Base-by-base conservation (phyloP, 2,329 filamentous ascomycete species). In the Colletotrichum lindemuthianum region DNA sequence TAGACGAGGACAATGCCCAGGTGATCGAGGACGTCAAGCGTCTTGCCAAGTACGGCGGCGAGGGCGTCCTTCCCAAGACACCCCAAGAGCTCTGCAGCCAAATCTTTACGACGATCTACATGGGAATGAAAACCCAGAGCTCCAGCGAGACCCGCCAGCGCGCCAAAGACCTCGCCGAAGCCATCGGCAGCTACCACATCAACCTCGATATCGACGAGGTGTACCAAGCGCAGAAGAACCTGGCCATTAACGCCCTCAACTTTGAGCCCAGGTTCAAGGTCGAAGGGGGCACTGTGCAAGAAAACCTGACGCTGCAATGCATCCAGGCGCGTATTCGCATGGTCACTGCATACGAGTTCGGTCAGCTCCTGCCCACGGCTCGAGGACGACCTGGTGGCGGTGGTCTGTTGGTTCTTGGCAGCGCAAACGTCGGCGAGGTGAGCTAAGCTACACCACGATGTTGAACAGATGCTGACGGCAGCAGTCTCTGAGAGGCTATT, bases 201-300 rank as follows among this genome's bases (percentile, higher is more conserved):
- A 86, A 94, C 71, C 79, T 93, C 48, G 87, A 93, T 70, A 93
- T 95, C 60, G 92, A 95, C 72, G 82, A 83, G 2, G 83, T 89
- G 8, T 87, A 88, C 66, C 79, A 84, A 16, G 85, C 89, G 0
- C 79, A 88, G 55, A 87, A 85, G 69, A 82, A 82, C 47, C 76
- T 93, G 1, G 81, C 93, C 59, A 81, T 82, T 0, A 74, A 81
- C 2, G 83, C 86, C 0, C 86, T 88, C 2, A 80, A 79, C 44
- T 92, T 91, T 69, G 81, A 85, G 40, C 76, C 78, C 4, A 74
- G 73, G 69, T 81, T 80, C 85, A 87, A 85, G 70, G 86, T 89
- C 6, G 82, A 92, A 59, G 90, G 90, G 6, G 90, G 90, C 6
- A 79, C 79, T 1, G 72, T 75, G 11, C 78, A 84, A 7, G 88